Evolutionary conservation across 78 protist species (phyloP), one percentile per base, ranked within the genome.

Genomic region (Isochrysis galbana): DNA sequence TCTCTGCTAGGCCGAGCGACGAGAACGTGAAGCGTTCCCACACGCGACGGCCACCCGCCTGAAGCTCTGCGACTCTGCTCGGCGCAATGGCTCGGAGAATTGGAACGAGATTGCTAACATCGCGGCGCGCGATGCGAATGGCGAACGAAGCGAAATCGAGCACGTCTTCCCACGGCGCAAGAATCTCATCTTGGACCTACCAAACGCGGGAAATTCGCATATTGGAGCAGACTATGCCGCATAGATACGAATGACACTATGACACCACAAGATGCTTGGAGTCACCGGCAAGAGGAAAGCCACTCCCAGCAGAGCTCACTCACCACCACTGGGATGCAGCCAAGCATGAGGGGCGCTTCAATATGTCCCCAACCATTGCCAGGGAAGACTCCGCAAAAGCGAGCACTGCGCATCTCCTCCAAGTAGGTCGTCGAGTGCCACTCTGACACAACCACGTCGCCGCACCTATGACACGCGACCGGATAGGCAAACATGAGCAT

Each of bases 21-120:
- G 80, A 70, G 80, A 19, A 70, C 10, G 80, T 70, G 80, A 70
- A 70, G 42, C 80, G 80, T 41, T 70, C 80, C 80, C 80, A 70
- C 10, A 70, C 41, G n/a, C 22, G 5, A 19, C n/a, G n/a, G 44
- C 5, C 21, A 17, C 22, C 80, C 80, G 80, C 80, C 80, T 70
- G 80, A 36, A 70, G 5, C 41, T 19, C 42, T 3, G 34, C 41
- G 80, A 70, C 41, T 36, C 41, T 2, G 29, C 14, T 41, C 32
- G 36, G 42, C n/a, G 80, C 45, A 19, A 70, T n/a, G 1, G 80
- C 80, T 2, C 41, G 80, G 29, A 70, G 80, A 2, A 32, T n/a
- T 23, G 29, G 23, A 41, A n/a, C 80, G 80, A 70, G 34, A 4
- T 41, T 36, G 32, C 45, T 36, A 19, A 70, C 19, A 17, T 70